phyloP scores from a whole-genome alignment of 2,329 filamentous ascomycete genomes.

The Dactylonectria macrodidyma region DNA sequence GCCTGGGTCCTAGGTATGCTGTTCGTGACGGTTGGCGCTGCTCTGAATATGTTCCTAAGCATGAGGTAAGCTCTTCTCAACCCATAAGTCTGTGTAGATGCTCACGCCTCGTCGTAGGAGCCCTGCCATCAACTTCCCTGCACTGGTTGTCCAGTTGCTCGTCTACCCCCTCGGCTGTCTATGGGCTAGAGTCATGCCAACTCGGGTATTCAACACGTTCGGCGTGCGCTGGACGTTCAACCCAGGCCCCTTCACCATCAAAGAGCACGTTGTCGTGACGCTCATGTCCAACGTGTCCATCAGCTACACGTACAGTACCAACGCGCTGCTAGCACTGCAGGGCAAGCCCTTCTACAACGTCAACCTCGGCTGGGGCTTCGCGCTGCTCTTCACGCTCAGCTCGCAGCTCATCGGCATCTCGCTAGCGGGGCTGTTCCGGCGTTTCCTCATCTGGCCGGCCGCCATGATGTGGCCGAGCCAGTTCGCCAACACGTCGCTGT shows the following conservation, averaged over 20 bases:
- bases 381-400: conserved; percentile 70
- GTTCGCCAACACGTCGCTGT: conserved; percentile 62
- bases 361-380: conserved; percentile 68
- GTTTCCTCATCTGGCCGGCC: conserved; percentile 71
- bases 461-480: conserved; percentile 74
- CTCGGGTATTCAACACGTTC: conserved; percentile 57
- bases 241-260: conserved; percentile 65
- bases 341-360: conserved; percentile 62
- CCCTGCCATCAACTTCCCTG: conserved; percentile 57
- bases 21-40: conserved; percentile 62
- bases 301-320: conserved; percentile 59
- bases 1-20: conserved; percentile 62
- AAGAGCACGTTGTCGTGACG: conserved; percentile 68
- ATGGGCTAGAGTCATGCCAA: conserved; percentile 60
- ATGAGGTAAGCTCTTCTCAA: conserved; percentile 52
- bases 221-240: conserved; percentile 62
- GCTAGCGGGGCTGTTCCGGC: conserved; percentile 69
- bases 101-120: conserved; percentile 9
- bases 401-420: conserved; percentile 74
- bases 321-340: conserved; percentile 59
- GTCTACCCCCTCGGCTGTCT: conserved; percentile 61
- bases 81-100: background rate
- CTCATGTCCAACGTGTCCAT: conserved; percentile 70
- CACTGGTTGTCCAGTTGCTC: conserved; percentile 57
- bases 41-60: conserved; percentile 64